Evolutionary conservation across 2,329 filamentous ascomycete genomes (phyloP).

Genomic region (Boeremia lycopersici): DNA sequence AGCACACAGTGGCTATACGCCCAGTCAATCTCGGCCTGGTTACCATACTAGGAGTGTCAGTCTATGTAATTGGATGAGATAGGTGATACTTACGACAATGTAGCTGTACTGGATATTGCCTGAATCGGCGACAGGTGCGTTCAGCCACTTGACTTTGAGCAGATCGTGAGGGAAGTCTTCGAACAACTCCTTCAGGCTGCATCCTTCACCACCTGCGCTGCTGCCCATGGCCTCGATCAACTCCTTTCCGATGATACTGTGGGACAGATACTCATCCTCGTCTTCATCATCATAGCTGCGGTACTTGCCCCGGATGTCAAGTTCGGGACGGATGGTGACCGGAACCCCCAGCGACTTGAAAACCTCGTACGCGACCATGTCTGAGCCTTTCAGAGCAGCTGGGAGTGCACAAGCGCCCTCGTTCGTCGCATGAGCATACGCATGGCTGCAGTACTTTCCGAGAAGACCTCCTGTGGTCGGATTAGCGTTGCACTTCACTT

Average conservation of each 20-base stretch:
- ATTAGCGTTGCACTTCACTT: too few species aligned
- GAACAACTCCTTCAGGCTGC: neutral
- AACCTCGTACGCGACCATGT: conserved; percentile 51
- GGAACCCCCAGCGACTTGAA: conserved; percentile 44
- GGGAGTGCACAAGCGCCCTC: conserved; percentile 37
- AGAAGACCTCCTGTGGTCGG: conserved; percentile 43
- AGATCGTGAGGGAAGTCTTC: neutral
- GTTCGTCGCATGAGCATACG: conserved; percentile 52
- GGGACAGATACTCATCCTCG: neutral
- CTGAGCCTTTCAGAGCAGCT: conserved; percentile 53
- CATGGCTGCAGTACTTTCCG: conserved; percentile 55
- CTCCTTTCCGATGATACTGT: neutral
- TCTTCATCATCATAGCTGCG: neutral
- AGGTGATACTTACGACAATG: neutral
- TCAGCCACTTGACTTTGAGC: conserved; percentile 8
- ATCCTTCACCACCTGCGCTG: neutral
- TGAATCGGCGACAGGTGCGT: neutral
- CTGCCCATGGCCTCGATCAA: neutral
- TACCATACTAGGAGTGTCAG: conserved; percentile 27
- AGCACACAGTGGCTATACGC: conserved; percentile 23
- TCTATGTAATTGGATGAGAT: conserved; percentile 1
- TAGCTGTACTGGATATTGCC: neutral
- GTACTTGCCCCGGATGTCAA: neutral
- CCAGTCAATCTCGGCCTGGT: conserved; percentile 10
- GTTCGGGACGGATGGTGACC: conserved; percentile 40